Base-by-base conservation (phyloP, 352 stramenopile genomes). In the Phytophthora citricola region DNA sequence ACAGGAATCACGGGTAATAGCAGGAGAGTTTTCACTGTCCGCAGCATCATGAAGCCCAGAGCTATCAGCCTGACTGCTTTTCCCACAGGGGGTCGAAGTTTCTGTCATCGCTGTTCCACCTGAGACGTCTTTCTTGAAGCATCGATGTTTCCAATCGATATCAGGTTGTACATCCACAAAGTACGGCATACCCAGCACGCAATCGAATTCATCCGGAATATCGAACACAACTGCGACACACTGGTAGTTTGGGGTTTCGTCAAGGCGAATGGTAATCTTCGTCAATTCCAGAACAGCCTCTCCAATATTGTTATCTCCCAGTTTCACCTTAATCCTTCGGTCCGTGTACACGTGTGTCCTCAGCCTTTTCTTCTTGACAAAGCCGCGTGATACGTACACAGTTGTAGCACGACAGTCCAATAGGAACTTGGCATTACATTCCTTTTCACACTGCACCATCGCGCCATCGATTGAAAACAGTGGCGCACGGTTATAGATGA, bases 161-260 rank as follows among this genome's bases (percentile, higher is more conserved):
- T 62, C 22, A 6, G 43, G 54, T 47, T 54, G 54, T 53, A 54
- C 54, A 55, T 63, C 55, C 43, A 63, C 43, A n/a, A 63, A 63
- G 44, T 29, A 55, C 15, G 44, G 34, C 55, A 63, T 49, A 45
- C 45, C 24, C 15, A 63, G 45, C 44, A 38, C 39, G 44, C 36
- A 51, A 8, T 63, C 44, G 4, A 49, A 63, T 6, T 63, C 44
- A 12, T 49, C 55, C 0, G 55, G 55, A 24, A n/a, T n/a, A n/a
- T n/a, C n/a, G n/a, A n/a, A n/a, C n/a, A n/a, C n/a, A n/a, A n/a
- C n/a, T n/a, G n/a, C n/a, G n/a, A n/a, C n/a, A n/a, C n/a, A n/a
- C n/a, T n/a, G n/a, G n/a, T n/a, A n/a, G n/a, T n/a, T n/a, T 55
- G 45, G 45, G 6, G 12, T 3, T n/a, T 10, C 38, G 2, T 43